These are phyloP conservation scores for Petrea volubilis DNA, from an alignment of 257 asterid genomes.

Conservation along the genomic window DNA sequence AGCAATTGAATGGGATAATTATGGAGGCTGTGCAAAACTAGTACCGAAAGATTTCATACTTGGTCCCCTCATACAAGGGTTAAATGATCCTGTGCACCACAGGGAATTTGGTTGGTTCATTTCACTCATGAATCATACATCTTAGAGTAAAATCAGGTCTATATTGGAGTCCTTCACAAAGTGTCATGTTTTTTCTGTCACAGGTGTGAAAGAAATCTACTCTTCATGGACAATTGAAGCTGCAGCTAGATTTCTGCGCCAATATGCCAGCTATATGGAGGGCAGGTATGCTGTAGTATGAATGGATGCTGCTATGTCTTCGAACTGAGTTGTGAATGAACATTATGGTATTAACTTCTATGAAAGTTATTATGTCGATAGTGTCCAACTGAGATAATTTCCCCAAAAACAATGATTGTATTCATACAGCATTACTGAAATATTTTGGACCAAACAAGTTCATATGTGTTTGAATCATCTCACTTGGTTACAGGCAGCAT, in stretches of 20 bases:
- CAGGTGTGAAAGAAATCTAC: constrained; percentile 82
- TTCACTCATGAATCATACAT: constrained; percentile 17
- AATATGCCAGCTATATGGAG: constrained; percentile 62
- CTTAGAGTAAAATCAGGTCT: constrained; percentile 11
- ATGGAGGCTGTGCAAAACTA: constrained; percentile 47
- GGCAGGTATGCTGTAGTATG: constrained; percentile 50
- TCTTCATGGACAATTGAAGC: constrained; percentile 72
- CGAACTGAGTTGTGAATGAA: constrained; percentile 9
- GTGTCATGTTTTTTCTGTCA: constrained; percentile 17
- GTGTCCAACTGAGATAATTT: not conserved
- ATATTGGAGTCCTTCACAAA: constrained; percentile 14
- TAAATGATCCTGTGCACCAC: constrained; percentile 96
- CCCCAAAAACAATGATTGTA: not conserved
- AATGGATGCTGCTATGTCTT: constrained; percentile 14
- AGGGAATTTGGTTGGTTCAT: constrained; percentile 77
- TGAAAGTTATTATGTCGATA: constrained; percentile 5
- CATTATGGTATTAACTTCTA: constrained; percentile 6
- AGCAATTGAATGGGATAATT: constrained; percentile 62
- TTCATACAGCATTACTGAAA: not conserved
- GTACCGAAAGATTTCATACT: constrained; percentile 72
- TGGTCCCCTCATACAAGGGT: constrained; percentile 76
- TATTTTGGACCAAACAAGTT: not conserved
- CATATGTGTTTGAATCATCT: constrained; percentile 19
- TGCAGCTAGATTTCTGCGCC: constrained; percentile 60
- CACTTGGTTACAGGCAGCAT: constrained; percentile 52